Percentiles rank a stretch among this genome's conserved stretches.
These are phyloP conservation scores for Silene conica DNA, from an alignment of 148 eudicot species.

Conservation along the genomic window DNA sequence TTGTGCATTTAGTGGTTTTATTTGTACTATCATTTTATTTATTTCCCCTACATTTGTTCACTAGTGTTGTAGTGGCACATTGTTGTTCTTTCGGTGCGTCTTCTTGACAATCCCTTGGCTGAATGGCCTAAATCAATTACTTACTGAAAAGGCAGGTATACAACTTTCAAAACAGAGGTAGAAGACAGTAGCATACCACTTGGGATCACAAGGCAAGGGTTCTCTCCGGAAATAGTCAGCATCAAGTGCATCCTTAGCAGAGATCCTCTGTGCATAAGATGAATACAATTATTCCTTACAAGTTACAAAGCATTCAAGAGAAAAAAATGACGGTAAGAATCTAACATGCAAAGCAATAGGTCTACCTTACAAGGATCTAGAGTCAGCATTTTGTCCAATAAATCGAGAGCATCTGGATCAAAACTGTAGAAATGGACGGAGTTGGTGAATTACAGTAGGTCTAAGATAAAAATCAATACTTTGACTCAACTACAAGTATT, in stretches of 20 bases:
- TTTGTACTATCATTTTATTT: no score
- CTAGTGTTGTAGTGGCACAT: no score
- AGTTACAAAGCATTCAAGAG: no score
- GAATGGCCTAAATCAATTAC: no score
- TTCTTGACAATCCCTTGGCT: no score
- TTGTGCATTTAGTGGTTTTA: no score
- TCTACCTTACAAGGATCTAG: conserved; percentile 78
- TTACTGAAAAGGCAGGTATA: no score
- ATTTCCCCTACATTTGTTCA: no score
- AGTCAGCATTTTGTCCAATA: conserved; percentile 72
- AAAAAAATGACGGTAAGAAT: background rate
- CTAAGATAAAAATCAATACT: no score
- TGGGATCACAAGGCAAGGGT: conserved; percentile 82
- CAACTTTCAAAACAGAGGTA: background rate
- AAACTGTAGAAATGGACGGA: conserved; percentile 30
- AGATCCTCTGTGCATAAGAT: conserved; percentile 52
- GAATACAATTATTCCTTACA: background rate
- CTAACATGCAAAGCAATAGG: background rate
- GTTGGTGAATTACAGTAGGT: no score
- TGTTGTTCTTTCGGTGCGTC: no score
- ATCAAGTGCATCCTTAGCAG: conserved; percentile 85
- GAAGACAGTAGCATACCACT: conserved; percentile 36
- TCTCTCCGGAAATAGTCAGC: conserved; percentile 81
- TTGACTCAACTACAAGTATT: no score
- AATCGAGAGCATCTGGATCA: conserved; percentile 75